Percentiles rank a stretch among this genome's conserved stretches.
These are phyloP conservation scores for Corymbia calophylla DNA, from an alignment of 441 rosid genomes.

Conservation along the genomic window DNA sequence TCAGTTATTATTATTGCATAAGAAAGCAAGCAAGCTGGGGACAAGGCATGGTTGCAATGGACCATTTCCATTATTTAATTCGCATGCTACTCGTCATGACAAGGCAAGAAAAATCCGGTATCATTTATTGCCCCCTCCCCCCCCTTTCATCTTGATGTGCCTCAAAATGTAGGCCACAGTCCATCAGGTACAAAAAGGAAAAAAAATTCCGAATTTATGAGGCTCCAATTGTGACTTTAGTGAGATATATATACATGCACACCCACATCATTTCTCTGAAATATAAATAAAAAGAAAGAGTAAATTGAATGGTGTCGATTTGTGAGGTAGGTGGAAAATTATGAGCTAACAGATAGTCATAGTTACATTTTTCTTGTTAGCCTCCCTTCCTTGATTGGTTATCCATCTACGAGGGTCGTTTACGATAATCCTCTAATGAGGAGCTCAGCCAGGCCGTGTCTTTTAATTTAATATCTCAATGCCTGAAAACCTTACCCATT, in stretches of 20 bases:
- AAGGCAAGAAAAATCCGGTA: background rate
- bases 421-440: no score
- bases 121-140: background rate
- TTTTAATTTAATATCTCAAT: no score
- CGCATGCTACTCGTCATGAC: background rate
- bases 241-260: no score
- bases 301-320: background rate
- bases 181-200: background rate
- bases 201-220: background rate
- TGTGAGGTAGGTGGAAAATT: no score
- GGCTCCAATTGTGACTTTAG: background rate
- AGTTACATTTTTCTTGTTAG: no score
- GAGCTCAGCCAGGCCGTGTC: no score
- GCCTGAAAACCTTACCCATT: no score
- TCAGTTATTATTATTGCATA: background rate
- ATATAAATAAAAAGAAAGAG: background rate
- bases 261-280: background rate
- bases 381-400: no score
- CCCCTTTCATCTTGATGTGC: background rate
- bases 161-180: background rate
- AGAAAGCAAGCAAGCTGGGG: background rate
- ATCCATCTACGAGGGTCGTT: no score
- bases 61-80: background rate
- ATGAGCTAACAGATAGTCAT: no score
- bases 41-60: fast-evolving